Evolutionary conservation across 495 filamentous ascomycete species (phyloP).

Genomic region (Penicillium verhagenii): DNA sequence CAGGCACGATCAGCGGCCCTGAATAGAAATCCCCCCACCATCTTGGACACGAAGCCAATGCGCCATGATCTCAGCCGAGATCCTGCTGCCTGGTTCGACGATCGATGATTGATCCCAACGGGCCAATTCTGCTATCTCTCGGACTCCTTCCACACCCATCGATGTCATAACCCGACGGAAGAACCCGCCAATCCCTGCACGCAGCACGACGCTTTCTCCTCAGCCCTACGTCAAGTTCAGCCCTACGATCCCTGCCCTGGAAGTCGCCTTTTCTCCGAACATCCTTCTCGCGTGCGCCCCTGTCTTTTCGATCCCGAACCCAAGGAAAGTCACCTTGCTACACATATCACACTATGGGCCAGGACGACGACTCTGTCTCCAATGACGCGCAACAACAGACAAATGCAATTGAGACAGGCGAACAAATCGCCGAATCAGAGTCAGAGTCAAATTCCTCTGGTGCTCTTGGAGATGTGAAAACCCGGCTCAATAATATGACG

Average conservation of each 20-base stretch:
- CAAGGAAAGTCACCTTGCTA: neutral
- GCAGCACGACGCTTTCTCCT: neutral
- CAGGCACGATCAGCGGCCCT: constrained; percentile 9
- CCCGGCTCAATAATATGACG: neutral
- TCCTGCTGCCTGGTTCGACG: constrained; percentile 9
- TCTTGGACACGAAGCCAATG: neutral
- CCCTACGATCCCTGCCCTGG: constrained; percentile 5
- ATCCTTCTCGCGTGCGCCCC: neutral
- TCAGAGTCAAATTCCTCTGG: neutral
- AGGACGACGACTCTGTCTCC: neutral
- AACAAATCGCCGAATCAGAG: neutral
- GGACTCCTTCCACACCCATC: neutral
- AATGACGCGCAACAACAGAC: neutral
- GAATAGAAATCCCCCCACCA: neutral
- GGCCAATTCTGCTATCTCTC: neutral
- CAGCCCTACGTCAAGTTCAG: constrained; percentile 23
- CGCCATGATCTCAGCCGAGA: constrained; percentile 19
- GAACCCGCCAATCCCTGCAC: neutral
- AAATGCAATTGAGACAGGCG: neutral
- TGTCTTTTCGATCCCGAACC: neutral
- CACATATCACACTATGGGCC: constrained; percentile 1
- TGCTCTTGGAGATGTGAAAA: neutral
- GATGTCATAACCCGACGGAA: constrained; percentile 15
- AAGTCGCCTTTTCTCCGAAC: neutral
- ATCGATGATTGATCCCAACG: neutral